Evolutionary conservation across 345 rosid genomes (phyloP).

Genomic region (Lenwebbia sp.): DNA sequence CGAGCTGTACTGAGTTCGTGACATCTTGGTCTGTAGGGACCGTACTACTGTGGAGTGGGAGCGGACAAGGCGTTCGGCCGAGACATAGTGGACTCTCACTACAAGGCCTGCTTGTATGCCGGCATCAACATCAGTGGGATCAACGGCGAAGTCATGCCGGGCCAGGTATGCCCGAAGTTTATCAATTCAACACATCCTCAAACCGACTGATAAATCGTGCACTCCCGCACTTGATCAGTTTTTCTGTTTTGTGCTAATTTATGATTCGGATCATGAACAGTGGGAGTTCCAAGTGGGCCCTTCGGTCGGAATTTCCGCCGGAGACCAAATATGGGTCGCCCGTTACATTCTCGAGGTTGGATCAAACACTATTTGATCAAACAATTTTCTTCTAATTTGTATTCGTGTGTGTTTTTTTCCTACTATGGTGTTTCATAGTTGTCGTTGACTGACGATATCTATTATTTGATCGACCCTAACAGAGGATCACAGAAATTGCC

Average conservation of each 20-base stretch:
- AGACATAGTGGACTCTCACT: conserved; percentile 68
- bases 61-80: conserved; percentile 81
- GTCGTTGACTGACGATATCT: not conserved
- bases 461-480: not conserved
- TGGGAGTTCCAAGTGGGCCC: conserved; percentile 93
- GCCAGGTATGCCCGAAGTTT: conserved; percentile 28
- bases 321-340: conserved; percentile 73
- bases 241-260: not conserved
- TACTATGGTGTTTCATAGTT: not conserved
- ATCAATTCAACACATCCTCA: not conserved
- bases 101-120: conserved; percentile 81
- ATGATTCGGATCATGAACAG: not conserved
- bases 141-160: conserved; percentile 89
- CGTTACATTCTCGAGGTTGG: conserved; percentile 75
- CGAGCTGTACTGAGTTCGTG: no score
- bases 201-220: not conserved
- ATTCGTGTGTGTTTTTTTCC: not conserved
- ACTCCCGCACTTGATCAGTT: not conserved
- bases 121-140: conserved; percentile 69
- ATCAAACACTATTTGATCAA: not conserved
- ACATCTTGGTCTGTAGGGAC: conserved; percentile 32
- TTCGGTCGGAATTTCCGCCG: conserved; percentile 54
- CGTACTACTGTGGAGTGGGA: conserved; percentile 75
- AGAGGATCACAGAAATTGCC: conserved; percentile 79
- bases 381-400: not conserved